Percentiles rank a stretch among this genome's conserved stretches.
phyloP scores from a whole-genome alignment of 2,329 filamentous ascomycete genomes.

The Pseudocercospora fijiensis region DNA sequence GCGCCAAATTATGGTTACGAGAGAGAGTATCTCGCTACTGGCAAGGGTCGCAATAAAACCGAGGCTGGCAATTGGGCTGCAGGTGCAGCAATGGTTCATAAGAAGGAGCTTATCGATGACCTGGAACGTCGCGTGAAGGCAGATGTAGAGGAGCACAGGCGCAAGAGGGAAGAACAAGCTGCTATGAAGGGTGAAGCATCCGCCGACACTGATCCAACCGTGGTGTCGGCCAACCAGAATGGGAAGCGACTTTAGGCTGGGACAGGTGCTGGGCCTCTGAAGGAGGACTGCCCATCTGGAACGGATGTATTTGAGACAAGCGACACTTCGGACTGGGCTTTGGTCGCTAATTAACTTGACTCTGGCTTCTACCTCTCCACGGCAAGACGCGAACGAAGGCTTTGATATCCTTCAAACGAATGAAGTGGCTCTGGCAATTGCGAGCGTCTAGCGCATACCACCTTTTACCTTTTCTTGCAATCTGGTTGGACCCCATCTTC shows the following conservation, averaged over 20 bases:
- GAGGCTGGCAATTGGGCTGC: constrained; percentile 70
- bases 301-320: not conserved
- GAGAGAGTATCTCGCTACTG: constrained; percentile 61
- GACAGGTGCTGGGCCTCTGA: not conserved
- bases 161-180: constrained; percentile 1
- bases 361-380: not conserved
- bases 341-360: not conserved
- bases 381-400: not conserved
- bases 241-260: not conserved
- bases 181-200: not conserved
- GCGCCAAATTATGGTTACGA: constrained; percentile 62
- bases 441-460: not conserved
- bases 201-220: not conserved
- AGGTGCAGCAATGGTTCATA: constrained; percentile 56
- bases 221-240: not conserved
- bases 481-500: not conserved
- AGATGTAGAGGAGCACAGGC: constrained; percentile 17
- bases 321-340: not conserved
- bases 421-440: not conserved
- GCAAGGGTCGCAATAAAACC: constrained; percentile 64
- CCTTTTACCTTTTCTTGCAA: not conserved
- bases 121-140: constrained; percentile 27
- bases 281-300: not conserved
- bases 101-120: constrained; percentile 34
- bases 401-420: not conserved